Evolutionary conservation across 1,139 yeast genomes (phyloP), one percentile per base, ranked within the genome.

Genomic region (Blastobotrys malaysiensis): DNA sequence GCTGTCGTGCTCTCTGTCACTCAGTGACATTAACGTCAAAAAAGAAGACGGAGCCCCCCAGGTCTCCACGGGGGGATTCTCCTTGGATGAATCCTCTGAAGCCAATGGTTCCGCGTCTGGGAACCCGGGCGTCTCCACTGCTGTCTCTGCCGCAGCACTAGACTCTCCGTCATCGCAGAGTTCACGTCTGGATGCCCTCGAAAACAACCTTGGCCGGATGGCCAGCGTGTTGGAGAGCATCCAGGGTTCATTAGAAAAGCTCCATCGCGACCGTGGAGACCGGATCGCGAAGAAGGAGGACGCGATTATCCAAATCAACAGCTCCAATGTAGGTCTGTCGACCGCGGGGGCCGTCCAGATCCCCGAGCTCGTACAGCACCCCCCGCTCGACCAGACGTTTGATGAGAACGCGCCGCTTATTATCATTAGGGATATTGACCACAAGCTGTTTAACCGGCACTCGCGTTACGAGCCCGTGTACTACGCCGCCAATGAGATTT

Each of bases 371-470:
- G 39, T 31, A 3, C 39, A 31, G 39, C 39, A n/a, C 39, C 39
- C 16, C 3, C 39, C 39, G 16, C 11, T 31, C 7, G 16, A n/a
- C 39, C 39, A 31, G 39, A n/a, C 20, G 43, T 52, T 46, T 21
- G 49, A 45, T 43, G 48, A 49, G 21, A 26, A 36, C 49, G 73
- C 78, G 2, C 81, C 81, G 16, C 63, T 75, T 50, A 69, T 70
- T 51, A 65, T 77, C 14, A 73, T 77, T 50, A 69, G 73, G 26
- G 74, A 71, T 48, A 69, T 77, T 16, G 80, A 77, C 61, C 70
- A 73, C 52, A 65, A 71, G 48, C 61, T 77, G 27, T 75, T 76
- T 61, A 60, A 65, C 11, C 58, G 73, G n/a, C 56, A 57, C 7
- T 65, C 62, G 51, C 59, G 64, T 45, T 66, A 65, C 51, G 72